A percentile compares a stretch with the other conserved stretches of the same genome.
These are phyloP conservation scores for Gautieria morchelliformis DNA, from an alignment of 768 basidiomycete genomes.

Conservation along the genomic window DNA sequence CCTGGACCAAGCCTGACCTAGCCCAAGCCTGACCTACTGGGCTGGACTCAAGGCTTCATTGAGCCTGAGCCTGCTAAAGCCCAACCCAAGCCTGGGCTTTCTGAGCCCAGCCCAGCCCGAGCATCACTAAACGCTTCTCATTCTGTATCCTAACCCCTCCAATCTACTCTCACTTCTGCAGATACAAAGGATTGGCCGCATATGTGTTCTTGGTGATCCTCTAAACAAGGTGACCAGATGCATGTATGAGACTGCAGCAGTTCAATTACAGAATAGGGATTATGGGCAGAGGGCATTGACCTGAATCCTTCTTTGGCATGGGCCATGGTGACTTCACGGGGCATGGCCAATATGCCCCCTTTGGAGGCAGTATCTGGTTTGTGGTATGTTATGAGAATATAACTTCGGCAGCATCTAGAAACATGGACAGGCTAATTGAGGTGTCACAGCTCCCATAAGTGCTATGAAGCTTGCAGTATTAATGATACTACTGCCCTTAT, in stretches of 20 bases:
- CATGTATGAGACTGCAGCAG: neutral
- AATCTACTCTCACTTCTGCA: neutral
- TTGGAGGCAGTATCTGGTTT: slow-evolving; percentile 21
- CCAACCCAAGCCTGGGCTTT: too few species aligned
- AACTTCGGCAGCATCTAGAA: neutral
- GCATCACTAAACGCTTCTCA: too few species aligned
- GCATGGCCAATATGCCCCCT: slow-evolving; percentile 98
- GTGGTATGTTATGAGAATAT: slow-evolving; percentile 8
- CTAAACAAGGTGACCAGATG: slow-evolving; percentile 31
- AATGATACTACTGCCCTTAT: slow-evolving; percentile 78
- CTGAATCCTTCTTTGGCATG: slow-evolving; percentile 94
- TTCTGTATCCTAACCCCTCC: too few species aligned
- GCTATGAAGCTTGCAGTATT: slow-evolving; percentile 98
- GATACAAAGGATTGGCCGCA: slow-evolving; percentile 17
- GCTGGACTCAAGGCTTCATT: too few species aligned
- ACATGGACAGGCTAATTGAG: slow-evolving; percentile 91
- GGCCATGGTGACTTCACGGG: slow-evolving; percentile 93
- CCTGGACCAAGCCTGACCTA: too few species aligned
- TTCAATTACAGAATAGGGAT: slow-evolving; percentile 22
- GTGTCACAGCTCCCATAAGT: slow-evolving; percentile 90
- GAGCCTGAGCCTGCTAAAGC: too few species aligned
- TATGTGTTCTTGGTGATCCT: slow-evolving; percentile 91
- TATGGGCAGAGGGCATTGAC: slow-evolving; percentile 95
- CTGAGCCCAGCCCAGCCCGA: too few species aligned
- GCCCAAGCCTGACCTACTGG: too few species aligned